Evolutionary conservation across 306 rosid species (phyloP), one percentile per base, ranked within the genome.

Genomic region (Potentilla sterilis): DNA sequence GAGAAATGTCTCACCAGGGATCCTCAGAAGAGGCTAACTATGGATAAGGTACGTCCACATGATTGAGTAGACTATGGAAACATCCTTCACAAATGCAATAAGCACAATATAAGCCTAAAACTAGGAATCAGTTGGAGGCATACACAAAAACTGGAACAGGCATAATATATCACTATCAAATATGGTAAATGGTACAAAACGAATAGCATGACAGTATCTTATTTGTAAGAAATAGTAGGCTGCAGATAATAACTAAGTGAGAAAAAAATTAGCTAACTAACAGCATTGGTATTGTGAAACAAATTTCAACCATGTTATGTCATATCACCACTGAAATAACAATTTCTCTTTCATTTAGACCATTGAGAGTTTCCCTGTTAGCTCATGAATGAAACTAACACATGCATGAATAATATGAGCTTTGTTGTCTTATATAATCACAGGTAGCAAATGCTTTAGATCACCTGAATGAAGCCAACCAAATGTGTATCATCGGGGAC

Each of bases 1-100:
- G 94, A 88, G 75, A 91, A 86, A 86, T 93, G 98, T 77, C 84
- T 93, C 76, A 72, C 85, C 67, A 88, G 81, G 73, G 94, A 89
- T 57, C 96, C 98, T 79, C 69, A 49, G 37, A 88, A 81, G 87
- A 89, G 98, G 81, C 72, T 87, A 68, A 37, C 68, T 35, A 93
- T 93, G 94, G 78, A 28, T 67, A 70, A 11, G 81, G 98, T 93
- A 80, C 58, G 80, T 73, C 41, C 68, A 58, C 71, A 37, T 28
- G 21, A 77, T 7, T 69, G 7, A 12, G 14, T 40, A 21, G 9
- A 72, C 40, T 12, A n/a, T 32, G 15, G 3, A 51, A 35, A 21
- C 12, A 38, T 35, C 10, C 67, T 28, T 28, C 67, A 62, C 19
- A 59, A 59, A n/a, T 52, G 58, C 35, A 59, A 11, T 59, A 4